Conservation (phyloP, 768 basidiomycete species). For the Daedaleopsis nitida region DNA sequence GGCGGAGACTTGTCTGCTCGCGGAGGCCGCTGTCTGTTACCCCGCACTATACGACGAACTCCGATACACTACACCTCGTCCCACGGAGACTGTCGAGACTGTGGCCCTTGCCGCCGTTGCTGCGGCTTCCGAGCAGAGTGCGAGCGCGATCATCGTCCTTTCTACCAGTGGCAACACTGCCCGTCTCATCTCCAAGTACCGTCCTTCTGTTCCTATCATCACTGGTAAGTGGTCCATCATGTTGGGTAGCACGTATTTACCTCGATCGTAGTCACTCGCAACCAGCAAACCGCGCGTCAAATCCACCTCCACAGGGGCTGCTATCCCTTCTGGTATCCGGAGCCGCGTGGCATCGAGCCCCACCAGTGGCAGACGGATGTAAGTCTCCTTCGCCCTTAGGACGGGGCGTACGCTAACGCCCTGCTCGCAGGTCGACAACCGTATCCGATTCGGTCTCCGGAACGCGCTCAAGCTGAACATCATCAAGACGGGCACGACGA, state of each 20-base stretch:
- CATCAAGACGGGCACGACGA: conserved; percentile 84
- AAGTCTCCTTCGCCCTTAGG: conserved; percentile 31
- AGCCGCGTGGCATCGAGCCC: conserved; percentile 84
- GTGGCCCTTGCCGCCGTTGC: conserved; percentile 96
- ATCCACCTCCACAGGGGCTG: conserved; percentile 95
- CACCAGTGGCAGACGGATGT: conserved; percentile 99
- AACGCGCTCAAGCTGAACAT: conserved; percentile 83
- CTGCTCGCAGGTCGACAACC: conserved; percentile 73
- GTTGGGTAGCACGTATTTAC: background rate
- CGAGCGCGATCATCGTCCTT: conserved; percentile 92
- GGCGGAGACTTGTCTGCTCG: conserved; percentile 98
- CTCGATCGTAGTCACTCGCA: conserved; percentile 78
- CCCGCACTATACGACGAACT: conserved; percentile 93
- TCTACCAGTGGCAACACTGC: conserved; percentile 98
- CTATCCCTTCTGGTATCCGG: conserved; percentile 96
- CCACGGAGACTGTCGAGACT: conserved; percentile 94
- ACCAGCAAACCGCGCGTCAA: conserved; percentile 93
- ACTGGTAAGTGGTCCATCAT: conserved; percentile 59
- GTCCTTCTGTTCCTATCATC: conserved; percentile 91
- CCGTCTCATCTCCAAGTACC: conserved; percentile 94
- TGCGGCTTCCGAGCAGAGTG: conserved; percentile 92
- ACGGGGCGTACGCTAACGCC: background rate
- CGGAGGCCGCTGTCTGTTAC: conserved; percentile 94
- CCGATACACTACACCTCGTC: conserved; percentile 73
- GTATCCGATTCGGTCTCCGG: conserved; percentile 85